Evolutionary conservation across 2,329 filamentous ascomycete species (phyloP).

Genomic region (Hansfordia pulvinata): DNA sequence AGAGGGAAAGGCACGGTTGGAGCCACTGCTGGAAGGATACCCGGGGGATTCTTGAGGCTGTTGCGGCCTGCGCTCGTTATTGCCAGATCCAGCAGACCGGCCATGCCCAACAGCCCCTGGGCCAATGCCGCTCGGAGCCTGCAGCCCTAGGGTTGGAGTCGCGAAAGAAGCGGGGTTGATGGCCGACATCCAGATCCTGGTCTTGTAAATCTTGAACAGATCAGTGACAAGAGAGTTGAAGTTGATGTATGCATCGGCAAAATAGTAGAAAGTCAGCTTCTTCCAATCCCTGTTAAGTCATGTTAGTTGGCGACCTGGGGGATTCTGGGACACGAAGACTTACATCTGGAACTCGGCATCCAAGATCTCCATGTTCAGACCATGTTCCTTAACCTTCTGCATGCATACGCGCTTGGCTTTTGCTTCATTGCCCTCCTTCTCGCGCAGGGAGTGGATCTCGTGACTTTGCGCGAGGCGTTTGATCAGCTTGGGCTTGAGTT

Average conservation of each 20-base stretch:
- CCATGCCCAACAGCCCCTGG: slow-evolving; percentile 50
- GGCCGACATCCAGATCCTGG: slow-evolving; percentile 98
- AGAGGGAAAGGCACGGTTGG: slow-evolving; percentile 26
- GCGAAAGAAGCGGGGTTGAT: slow-evolving; percentile 96
- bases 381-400: slow-evolving; percentile 90
- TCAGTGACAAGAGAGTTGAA: slow-evolving; percentile 97
- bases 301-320: slow-evolving; percentile 14
- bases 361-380: slow-evolving; percentile 94
- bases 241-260: slow-evolving; percentile 95
- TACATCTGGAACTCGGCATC: slow-evolving; percentile 98
- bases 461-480: slow-evolving; percentile 87
- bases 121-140: slow-evolving; percentile 53
- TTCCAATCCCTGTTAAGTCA: slow-evolving; percentile 80
- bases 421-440: slow-evolving; percentile 95
- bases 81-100: slow-evolving; percentile 27
- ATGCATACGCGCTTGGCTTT: slow-evolving; percentile 95
- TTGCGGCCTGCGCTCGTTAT: slow-evolving; percentile 34
- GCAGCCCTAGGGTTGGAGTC: slow-evolving; percentile 59
- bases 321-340: slow-evolving; percentile 24
- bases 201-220: slow-evolving; percentile 98
- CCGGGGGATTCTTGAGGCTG: slow-evolving; percentile 23
- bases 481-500: slow-evolving; percentile 92
- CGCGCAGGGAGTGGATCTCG: slow-evolving; percentile 76
- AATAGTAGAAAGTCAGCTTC: slow-evolving; percentile 98
- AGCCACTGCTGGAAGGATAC: slow-evolving; percentile 22